These are phyloP conservation scores for Aspergillus diversus DNA, from an alignment of 495 filamentous ascomycete species.

Conservation along the genomic window DNA sequence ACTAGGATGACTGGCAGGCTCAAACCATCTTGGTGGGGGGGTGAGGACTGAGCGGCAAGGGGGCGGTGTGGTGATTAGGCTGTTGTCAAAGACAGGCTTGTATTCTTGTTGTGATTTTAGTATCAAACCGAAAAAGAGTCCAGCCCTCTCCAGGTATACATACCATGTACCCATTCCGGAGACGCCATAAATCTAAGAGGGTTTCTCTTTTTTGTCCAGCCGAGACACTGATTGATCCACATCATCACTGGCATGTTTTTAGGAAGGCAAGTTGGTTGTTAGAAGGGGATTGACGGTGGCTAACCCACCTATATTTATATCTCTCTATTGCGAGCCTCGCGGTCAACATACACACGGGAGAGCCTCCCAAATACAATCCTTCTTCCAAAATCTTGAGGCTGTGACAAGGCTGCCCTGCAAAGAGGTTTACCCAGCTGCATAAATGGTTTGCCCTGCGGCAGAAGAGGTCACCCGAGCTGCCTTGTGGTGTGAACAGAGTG, in stretches of 20 bases:
- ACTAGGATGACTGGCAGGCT: not conserved
- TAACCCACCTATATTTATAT: not conserved
- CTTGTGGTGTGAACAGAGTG: not conserved
- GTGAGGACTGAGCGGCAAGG: not conserved
- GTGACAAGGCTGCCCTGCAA: not conserved
- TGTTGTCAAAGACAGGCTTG: not conserved
- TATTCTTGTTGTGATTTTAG: not conserved
- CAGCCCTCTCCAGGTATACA: not conserved
- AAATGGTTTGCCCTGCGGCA: not conserved
- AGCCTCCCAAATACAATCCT: not conserved
- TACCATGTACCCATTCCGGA: not conserved
- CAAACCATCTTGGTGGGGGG: not conserved
- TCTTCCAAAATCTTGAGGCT: not conserved
- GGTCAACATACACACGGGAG: not conserved
- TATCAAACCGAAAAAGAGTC: not conserved
- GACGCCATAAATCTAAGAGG: not conserved
- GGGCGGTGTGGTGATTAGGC: not conserved
- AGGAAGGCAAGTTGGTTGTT: not conserved
- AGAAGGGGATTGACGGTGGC: not conserved
- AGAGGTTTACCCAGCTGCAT: not conserved
- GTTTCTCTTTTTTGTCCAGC: not conserved
- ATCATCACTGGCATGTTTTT: not conserved
- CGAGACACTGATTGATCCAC: not conserved
- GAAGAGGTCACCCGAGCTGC: not conserved
- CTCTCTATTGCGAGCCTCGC: not conserved